These are phyloP conservation scores for Brasenia schreberi DNA, from an alignment of 164 flowering plant species.

Conservation along the genomic window DNA sequence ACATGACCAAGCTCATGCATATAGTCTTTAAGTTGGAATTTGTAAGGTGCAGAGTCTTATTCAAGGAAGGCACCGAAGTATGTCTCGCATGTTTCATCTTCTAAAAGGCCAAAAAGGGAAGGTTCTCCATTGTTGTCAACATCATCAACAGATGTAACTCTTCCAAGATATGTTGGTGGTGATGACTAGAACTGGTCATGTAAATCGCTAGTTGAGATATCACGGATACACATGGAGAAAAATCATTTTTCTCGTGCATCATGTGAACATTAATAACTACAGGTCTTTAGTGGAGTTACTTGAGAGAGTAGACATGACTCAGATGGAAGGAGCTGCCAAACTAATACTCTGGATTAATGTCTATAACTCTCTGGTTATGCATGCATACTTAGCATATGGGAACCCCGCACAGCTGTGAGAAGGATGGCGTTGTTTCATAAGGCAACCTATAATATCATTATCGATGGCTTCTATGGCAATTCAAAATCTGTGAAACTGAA, in stretches of 20 bases:
- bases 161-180: slow-evolving; percentile 24
- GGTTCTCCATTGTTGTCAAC: slow-evolving; percentile 40
- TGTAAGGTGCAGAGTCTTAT: too few relatives aligned
- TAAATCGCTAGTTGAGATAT: slow-evolving; percentile 54
- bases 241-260: slow-evolving; percentile 48
- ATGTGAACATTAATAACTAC: slow-evolving; percentile 63
- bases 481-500: slow-evolving; percentile 15
- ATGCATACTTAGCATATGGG: slow-evolving; percentile 83
- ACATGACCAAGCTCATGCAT: too few relatives aligned
- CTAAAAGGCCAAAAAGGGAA: slow-evolving; percentile 26
- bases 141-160: slow-evolving; percentile 36
- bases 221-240: slow-evolving; percentile 49
- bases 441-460: too few relatives aligned
- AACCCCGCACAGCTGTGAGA: slow-evolving; percentile 51
- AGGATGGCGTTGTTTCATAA: slow-evolving; percentile 85
- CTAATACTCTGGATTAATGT: slow-evolving; percentile 87
- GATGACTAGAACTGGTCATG: slow-evolving; percentile 31
- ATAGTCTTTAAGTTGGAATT: too few relatives aligned
- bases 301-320: slow-evolving; percentile 47
- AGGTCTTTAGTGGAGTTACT: slow-evolving; percentile 73
- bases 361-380: slow-evolving; percentile 83
- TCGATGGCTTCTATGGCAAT: too few relatives aligned
- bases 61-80: too few relatives aligned
- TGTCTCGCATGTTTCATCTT: slow-evolving; percentile 21
- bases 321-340: slow-evolving; percentile 59